A percentile compares a stretch with the other conserved stretches of the same genome.
Evolutionary conservation across 108 stramenopile species (phyloP).

Genomic region (Nannochloropsis gaditana): DNA sequence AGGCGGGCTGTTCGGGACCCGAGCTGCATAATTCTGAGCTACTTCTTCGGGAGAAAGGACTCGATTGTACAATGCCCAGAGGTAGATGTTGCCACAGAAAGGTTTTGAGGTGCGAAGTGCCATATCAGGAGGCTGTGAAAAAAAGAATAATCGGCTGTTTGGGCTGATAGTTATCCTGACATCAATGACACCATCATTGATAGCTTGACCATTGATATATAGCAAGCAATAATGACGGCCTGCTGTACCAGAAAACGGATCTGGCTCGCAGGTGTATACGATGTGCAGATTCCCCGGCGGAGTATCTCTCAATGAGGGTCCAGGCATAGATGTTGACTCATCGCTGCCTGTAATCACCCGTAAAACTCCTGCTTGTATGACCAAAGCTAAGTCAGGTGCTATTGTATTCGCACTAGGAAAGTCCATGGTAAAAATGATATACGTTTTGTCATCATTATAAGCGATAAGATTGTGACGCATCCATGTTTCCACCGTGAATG

Average conservation of each 20-base stretch:
- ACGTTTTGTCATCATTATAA: background rate
- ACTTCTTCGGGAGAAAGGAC: background rate
- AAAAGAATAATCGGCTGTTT: conserved; percentile 12
- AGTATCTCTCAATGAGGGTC: background rate
- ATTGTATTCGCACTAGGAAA: background rate
- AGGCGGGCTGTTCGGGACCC: background rate
- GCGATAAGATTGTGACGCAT: background rate
- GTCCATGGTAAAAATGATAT: background rate
- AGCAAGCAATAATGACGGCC: background rate
- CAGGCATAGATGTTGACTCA: background rate
- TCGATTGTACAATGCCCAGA: background rate
- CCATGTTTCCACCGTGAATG: background rate
- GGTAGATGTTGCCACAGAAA: background rate
- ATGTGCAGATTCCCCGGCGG: background rate
- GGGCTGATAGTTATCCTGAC: background rate
- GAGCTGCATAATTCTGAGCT: background rate
- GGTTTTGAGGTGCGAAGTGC: conserved; percentile 10
- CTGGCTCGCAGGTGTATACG: conserved; percentile 8
- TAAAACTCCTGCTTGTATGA: background rate
- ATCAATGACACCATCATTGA: conserved; percentile 1
- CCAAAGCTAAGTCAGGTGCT: conserved; percentile 9
- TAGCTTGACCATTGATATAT: background rate
- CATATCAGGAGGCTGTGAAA: background rate
- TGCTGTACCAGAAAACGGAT: background rate
- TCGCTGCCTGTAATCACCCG: background rate